phyloP scores from a whole-genome alignment of 1,284 basidiomycete species.

The Microstroma glucosiphilum region DNA sequence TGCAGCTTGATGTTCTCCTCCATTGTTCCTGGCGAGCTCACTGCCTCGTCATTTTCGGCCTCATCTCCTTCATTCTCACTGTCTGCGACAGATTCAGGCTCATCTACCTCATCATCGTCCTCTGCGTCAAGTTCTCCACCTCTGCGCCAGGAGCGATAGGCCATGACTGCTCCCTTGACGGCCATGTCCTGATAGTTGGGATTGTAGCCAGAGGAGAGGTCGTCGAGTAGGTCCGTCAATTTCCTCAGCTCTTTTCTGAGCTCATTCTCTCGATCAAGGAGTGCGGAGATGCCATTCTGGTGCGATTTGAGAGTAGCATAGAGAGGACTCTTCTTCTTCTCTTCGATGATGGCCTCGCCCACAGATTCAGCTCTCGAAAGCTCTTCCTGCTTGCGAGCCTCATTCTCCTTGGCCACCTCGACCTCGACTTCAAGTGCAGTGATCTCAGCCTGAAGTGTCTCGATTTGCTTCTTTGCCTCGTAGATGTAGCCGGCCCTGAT shows the following conservation, averaged over 20 bases:
- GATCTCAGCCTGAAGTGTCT: conserved; percentile 51
- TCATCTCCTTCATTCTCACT: not conserved
- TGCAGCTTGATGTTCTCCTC: conserved; percentile 22
- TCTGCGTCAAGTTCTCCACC: conserved; percentile 57
- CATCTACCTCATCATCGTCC: conserved; percentile 34
- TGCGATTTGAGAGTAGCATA: conserved; percentile 71
- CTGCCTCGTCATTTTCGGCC: conserved; percentile 18
- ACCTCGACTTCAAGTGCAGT: conserved; percentile 57
- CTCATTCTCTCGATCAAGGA: conserved; percentile 66
- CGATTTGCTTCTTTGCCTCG: conserved; percentile 61
- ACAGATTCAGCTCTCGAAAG: conserved; percentile 25
- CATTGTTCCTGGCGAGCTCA: not conserved
- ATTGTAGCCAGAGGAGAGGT: conserved; percentile 77
- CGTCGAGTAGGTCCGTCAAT: conserved; percentile 75
- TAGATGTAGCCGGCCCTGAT: conserved; percentile 80
- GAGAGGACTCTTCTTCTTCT: conserved; percentile 71
- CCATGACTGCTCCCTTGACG: conserved; percentile 88
- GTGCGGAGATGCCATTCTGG: conserved; percentile 66
- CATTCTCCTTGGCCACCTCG: conserved; percentile 57
- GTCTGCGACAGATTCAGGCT: not conserved
- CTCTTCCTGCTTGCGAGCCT: conserved; percentile 23
- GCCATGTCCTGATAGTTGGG: conserved; percentile 99
- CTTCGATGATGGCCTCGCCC: conserved; percentile 43
- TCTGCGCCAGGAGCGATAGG: conserved; percentile 71
- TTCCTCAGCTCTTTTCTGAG: conserved; percentile 68